Conservation (phyloP, 345 rosid species). For the Lepidium didymum region DNA sequence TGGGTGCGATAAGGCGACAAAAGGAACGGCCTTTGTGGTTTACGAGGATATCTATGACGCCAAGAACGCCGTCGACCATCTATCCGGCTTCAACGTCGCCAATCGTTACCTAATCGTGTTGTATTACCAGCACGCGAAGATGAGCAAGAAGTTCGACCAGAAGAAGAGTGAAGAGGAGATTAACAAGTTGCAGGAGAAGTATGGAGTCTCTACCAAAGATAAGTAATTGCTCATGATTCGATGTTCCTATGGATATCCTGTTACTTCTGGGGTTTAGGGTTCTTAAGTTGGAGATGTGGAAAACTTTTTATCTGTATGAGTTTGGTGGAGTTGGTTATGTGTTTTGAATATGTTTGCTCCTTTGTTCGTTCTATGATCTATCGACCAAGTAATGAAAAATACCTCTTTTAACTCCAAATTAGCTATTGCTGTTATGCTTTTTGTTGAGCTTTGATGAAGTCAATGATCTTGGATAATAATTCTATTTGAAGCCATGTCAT, state of each 20-base stretch:
- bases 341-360: background rate
- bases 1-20: constrained; percentile 83
- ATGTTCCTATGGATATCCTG: background rate
- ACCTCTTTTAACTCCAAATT: background rate
- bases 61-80: constrained; percentile 93
- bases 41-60: constrained; percentile 98
- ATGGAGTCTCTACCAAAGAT: constrained; percentile 83
- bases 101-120: constrained; percentile 83
- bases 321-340: background rate
- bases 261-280: constrained; percentile 5
- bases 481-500: background rate
- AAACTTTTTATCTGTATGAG: background rate
- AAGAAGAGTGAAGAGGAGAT: constrained; percentile 89
- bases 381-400: constrained; percentile 9
- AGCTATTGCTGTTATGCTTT: background rate
- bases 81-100: constrained; percentile 97
- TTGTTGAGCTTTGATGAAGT: background rate
- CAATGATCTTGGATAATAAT: background rate
- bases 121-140: constrained; percentile 89
- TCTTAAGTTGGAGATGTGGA: background rate
- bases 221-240: constrained; percentile 33
- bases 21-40: constrained; percentile 90
- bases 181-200: constrained; percentile 83
- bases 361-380: background rate
- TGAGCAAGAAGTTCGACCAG: constrained; percentile 91